Base-by-base conservation (phyloP, 129 eudicot genomes). In the Saposhnikovia divaricata region DNA sequence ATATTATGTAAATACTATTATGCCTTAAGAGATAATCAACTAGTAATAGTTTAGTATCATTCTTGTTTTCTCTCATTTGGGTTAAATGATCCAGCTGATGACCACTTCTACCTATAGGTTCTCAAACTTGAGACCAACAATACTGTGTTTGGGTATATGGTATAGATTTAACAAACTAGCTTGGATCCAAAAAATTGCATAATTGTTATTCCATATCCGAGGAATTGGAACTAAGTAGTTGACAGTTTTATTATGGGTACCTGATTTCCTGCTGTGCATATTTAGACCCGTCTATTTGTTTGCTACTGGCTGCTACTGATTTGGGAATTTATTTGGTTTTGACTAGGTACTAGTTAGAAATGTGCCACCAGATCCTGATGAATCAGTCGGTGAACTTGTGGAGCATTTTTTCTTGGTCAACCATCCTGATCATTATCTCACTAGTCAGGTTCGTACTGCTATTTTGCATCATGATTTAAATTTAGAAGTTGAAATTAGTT, bases 361-460 rank as follows among this genome's bases (percentile, higher is more conserved):
- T 84, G 92, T 94, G 70, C 98, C 98, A 12, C 92, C 96, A 63
- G 96, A 94, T 74, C 86, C 89, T 9, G 97, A 94, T 80, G 97
- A 91, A 87, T 84, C 98, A 12, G 90, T 90, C 53, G 74, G 84
- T 75, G 93, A 94, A 84, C 90, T 86, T 61, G 98, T 94, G 88
- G 98, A 94, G 91, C 98, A 91, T 80, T 94, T 94, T 82, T 94
- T 94, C 77, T 81, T 89, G 43, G 93, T 91, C 83, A 91, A 91
- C 87, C 98, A 94, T 85, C 93, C 97, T 19, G 91, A 90, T 85
- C 87, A 94, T 51, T 94, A 94, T 85, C 90, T 91, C 76, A 79
- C 91, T 70, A 91, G 89, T 84, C 98, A 94, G 98, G 98, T 94
- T 68, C 21, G 10, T 68, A 31, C 42, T 68, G 9, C 73, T 68